Percentiles rank a stretch among this genome's conserved stretches.
These are phyloP conservation scores for Edaphochlamys debaryana DNA, from an alignment of 139 green algal genomes.

Conservation along the genomic window DNA sequence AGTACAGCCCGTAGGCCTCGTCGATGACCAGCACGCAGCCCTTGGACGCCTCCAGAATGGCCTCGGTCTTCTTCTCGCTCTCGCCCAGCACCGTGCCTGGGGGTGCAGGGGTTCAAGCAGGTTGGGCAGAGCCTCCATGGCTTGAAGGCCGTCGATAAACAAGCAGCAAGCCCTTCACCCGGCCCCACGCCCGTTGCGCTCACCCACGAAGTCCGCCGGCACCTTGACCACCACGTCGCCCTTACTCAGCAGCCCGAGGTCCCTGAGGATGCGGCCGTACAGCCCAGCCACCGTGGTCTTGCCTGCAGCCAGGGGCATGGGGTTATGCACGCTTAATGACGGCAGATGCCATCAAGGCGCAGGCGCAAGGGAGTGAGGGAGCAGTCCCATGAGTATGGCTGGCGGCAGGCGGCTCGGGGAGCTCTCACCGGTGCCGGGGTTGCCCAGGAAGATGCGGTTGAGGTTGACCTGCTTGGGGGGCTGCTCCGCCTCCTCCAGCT, in stretches of 20 bases:
- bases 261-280: conserved; percentile 59
- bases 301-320: too few relatives aligned
- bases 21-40: conserved; percentile 70
- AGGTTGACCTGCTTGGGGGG: conserved; percentile 55
- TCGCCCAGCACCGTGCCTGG: conserved; percentile 55
- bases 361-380: too few relatives aligned
- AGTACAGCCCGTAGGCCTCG: conserved; percentile 60
- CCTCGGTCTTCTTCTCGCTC: conserved; percentile 57
- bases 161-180: too few relatives aligned
- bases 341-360: too few relatives aligned
- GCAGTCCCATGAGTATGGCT: too few relatives aligned
- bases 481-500: conserved; percentile 58
- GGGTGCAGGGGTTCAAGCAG: too few relatives aligned
- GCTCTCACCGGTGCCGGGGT: conserved; percentile 65
- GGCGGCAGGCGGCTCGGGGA: too few relatives aligned
- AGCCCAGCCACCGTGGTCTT: conserved; percentile 65
- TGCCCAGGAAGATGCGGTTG: conserved; percentile 67
- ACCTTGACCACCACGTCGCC: conserved; percentile 64
- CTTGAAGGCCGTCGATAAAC: too few relatives aligned
- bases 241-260: too few relatives aligned
- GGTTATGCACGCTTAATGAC: too few relatives aligned
- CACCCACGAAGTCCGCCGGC: conserved; percentile 55
- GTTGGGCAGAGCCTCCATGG: too few relatives aligned
- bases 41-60: conserved; percentile 53
- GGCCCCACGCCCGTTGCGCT: too few relatives aligned